Conservation (phyloP, 2,329 filamentous ascomycete genomes). For the Monosporascus sp. region DNA sequence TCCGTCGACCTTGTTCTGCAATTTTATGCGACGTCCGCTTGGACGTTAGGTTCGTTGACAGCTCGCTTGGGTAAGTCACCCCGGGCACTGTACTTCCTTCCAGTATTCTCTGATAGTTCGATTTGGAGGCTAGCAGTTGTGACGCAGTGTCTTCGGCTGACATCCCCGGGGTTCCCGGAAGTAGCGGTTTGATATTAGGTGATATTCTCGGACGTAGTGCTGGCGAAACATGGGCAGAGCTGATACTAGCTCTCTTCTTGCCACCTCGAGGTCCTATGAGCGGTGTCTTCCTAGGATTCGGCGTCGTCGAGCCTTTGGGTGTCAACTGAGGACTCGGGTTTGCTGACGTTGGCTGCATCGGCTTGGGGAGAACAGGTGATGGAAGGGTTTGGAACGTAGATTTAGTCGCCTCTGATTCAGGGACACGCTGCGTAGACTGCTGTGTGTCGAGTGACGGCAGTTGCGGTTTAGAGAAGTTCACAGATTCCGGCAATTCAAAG, state of each 20-base stretch:
- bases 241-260: slow-evolving; percentile 67
- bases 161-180: slow-evolving; percentile 55
- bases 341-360: slow-evolving; percentile 43
- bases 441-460: slow-evolving; percentile 47
- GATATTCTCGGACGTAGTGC: slow-evolving; percentile 86
- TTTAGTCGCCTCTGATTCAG: slow-evolving; percentile 44
- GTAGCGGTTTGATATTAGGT: slow-evolving; percentile 85
- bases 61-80: slow-evolving; percentile 81
- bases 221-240: slow-evolving; percentile 75
- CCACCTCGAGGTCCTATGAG: slow-evolving; percentile 50
- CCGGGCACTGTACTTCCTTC: slow-evolving; percentile 89
- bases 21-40: slow-evolving; percentile 98
- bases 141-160: slow-evolving; percentile 56
- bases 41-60: slow-evolving; percentile 90
- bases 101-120: slow-evolving; percentile 95
- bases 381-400: slow-evolving; percentile 44
- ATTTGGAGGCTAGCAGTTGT: slow-evolving; percentile 85
- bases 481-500: slow-evolving; percentile 69
- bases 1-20: slow-evolving; percentile 90
- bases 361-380: slow-evolving; percentile 41
- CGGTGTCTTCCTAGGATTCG: slow-evolving; percentile 48
- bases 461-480: slow-evolving; percentile 41
- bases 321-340: slow-evolving; percentile 61
- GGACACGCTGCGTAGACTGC: slow-evolving; percentile 36
- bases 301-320: slow-evolving; percentile 42